Percentiles rank a stretch among this genome's conserved stretches.
These are phyloP conservation scores for Dryas integrifolia DNA, from an alignment of 331 rosid species.

Conservation along the genomic window DNA sequence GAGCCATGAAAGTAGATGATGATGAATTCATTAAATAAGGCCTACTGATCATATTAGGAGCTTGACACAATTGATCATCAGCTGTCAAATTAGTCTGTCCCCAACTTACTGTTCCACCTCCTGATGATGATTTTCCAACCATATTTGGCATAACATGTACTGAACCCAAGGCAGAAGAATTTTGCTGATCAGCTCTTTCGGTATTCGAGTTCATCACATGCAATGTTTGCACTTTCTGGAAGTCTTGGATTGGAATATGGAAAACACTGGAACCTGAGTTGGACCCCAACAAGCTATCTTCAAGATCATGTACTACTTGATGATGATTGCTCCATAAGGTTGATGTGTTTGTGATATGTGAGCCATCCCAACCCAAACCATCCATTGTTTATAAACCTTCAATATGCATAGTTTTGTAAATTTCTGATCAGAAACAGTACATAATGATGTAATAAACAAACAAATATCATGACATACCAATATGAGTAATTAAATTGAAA, in stretches of 20 bases:
- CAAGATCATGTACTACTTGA: conserved; percentile 31
- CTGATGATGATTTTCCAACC: too few relatives aligned
- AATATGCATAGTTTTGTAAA: background rate
- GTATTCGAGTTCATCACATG: conserved; percentile 29
- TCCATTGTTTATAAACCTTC: conserved; percentile 47
- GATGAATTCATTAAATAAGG: conserved; percentile 29
- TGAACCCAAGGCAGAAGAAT: conserved; percentile 20
- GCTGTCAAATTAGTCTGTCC: conserved; percentile 2
- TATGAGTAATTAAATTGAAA: background rate
- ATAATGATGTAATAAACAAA: conserved; percentile 13
- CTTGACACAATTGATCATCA: background rate
- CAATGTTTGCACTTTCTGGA: conserved; percentile 32
- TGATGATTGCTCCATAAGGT: conserved; percentile 49
- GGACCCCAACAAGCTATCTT: conserved; percentile 42
- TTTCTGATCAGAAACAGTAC: conserved; percentile 16
- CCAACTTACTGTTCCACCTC: too few relatives aligned
- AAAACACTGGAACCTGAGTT: conserved; percentile 33
- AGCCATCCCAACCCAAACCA: conserved; percentile 49
- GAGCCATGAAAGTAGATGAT: conserved; percentile 22
- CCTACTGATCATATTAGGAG: conserved; percentile 22
- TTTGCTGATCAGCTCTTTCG: conserved; percentile 18
- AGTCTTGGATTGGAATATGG: conserved; percentile 36
- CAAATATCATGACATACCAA: background rate
- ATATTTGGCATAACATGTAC: conserved; percentile 14
- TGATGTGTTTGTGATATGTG: conserved; percentile 33